These are phyloP conservation scores for Nakaseomyces sp. DNA, from an alignment of 1,139 yeast species.

Conservation along the genomic window DNA sequence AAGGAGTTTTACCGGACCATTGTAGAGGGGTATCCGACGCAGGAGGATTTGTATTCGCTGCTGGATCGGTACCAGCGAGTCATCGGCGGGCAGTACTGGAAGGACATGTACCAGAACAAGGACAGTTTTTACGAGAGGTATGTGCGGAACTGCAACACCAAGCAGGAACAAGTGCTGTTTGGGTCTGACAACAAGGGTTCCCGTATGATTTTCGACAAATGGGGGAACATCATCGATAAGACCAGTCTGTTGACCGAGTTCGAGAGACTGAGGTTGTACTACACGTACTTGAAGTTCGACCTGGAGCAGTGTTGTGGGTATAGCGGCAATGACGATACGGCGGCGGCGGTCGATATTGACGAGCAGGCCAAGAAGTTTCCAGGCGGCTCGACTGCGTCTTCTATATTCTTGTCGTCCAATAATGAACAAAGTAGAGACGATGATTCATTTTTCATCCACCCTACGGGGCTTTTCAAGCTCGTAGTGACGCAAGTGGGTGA, in stretches of 20 bases:
- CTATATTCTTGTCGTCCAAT: conserved; percentile 44
- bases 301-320: conserved; percentile 34
- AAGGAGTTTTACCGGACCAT: conserved; percentile 47
- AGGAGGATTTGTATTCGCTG: conserved; percentile 32
- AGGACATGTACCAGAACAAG: conserved; percentile 54
- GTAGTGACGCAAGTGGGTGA: conserved; percentile 93
- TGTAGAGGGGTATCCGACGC: conserved; percentile 37
- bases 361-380: conserved; percentile 29
- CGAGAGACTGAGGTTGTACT: conserved; percentile 44
- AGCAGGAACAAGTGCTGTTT: conserved; percentile 31
- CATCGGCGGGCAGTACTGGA: conserved; percentile 81
- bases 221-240: conserved; percentile 32
- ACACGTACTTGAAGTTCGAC: conserved; percentile 58
- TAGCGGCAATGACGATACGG: not conserved
- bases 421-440: conserved; percentile 20
- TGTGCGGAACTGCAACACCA: conserved; percentile 33
- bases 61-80: conserved; percentile 43
- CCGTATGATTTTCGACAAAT: conserved; percentile 31
- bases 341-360: conserved; percentile 17
- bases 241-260: conserved; percentile 27
- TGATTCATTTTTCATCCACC: conserved; percentile 53
- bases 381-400: conserved; percentile 82
- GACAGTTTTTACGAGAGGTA: conserved; percentile 39
- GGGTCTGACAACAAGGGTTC: conserved; percentile 24
- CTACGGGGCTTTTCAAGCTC: conserved; percentile 57